phyloP scores from a whole-genome alignment of 2,329 filamentous ascomycete species.

The Pyricularia sp. region DNA sequence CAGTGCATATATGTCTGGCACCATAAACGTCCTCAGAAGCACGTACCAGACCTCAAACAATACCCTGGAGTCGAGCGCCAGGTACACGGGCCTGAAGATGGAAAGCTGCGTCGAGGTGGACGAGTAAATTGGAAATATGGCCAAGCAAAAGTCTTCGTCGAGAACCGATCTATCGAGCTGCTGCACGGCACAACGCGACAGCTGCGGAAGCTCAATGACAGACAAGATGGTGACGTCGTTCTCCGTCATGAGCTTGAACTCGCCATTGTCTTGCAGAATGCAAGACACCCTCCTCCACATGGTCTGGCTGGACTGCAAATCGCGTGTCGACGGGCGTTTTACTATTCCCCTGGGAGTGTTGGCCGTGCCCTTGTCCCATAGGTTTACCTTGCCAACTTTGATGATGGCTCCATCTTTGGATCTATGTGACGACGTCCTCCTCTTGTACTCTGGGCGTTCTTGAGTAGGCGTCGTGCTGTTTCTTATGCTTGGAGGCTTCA shows the following conservation, averaged over 20 bases:
- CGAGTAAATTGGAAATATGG: slow-evolving; percentile 90
- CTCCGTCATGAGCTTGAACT: slow-evolving; percentile 84
- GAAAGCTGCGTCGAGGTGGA: slow-evolving; percentile 63
- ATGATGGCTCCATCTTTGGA: slow-evolving; percentile 73
- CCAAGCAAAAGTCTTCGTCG: slow-evolving; percentile 88
- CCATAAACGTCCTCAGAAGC: slow-evolving; percentile 78
- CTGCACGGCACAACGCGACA: slow-evolving; percentile 85
- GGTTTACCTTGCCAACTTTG: slow-evolving; percentile 83
- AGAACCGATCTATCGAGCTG: slow-evolving; percentile 83
- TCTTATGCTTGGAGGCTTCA: slow-evolving; percentile 41
- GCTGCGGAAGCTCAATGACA: slow-evolving; percentile 76
- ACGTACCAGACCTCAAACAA: slow-evolving; percentile 99
- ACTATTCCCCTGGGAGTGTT: slow-evolving; percentile 46
- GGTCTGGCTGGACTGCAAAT: slow-evolving; percentile 41
- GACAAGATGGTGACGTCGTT: slow-evolving; percentile 72
- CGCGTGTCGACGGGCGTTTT: slow-evolving; percentile 46
- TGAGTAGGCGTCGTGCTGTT: slow-evolving; percentile 21
- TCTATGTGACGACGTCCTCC: slow-evolving; percentile 27
- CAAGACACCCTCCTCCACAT: slow-evolving; percentile 86
- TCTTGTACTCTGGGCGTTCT: slow-evolving; percentile 32
- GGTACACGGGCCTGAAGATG: slow-evolving; percentile 77
- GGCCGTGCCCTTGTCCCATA: slow-evolving; percentile 74
- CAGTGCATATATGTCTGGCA: slow-evolving; percentile 78
- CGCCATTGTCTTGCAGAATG: slow-evolving; percentile 88
- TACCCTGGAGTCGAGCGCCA: slow-evolving; percentile 76